These are phyloP conservation scores for Septoria petroselini DNA, from an alignment of 2,329 filamentous ascomycete species.

Conservation along the genomic window DNA sequence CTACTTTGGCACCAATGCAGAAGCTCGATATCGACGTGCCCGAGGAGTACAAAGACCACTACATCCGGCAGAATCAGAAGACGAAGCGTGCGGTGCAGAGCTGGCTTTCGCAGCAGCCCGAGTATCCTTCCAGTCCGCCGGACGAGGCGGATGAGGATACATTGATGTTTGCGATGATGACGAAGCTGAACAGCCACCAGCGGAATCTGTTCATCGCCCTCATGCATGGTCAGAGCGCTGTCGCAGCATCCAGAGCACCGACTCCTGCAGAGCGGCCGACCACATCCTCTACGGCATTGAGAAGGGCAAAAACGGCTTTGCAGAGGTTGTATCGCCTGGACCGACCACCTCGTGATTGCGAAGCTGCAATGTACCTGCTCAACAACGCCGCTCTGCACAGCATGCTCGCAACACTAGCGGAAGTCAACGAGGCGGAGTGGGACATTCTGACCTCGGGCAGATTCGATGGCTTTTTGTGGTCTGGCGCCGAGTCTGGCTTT, in stretches of 20 bases:
- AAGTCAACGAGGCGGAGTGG: slow-evolving; percentile 92
- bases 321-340: slow-evolving; percentile 79
- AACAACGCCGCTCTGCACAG: slow-evolving; percentile 80
- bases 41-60: slow-evolving; percentile 89
- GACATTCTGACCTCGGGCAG: slow-evolving; percentile 90
- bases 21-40: slow-evolving; percentile 92
- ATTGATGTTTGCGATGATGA: slow-evolving; percentile 86
- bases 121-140: slow-evolving; percentile 69
- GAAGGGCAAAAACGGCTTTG: slow-evolving; percentile 72
- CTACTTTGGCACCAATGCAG: slow-evolving; percentile 59
- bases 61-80: slow-evolving; percentile 86
- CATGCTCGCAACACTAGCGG: slow-evolving; percentile 78
- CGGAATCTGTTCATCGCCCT: slow-evolving; percentile 80
- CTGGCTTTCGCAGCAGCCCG: slow-evolving; percentile 80
- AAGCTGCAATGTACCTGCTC: slow-evolving; percentile 80
- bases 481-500: slow-evolving; percentile 67
- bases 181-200: slow-evolving; percentile 72
- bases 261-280: slow-evolving; percentile 53
- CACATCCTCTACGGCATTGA: slow-evolving; percentile 61
- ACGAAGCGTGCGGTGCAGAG: slow-evolving; percentile 86
- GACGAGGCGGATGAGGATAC: slow-evolving; percentile 94
- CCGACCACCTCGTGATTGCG: slow-evolving; percentile 74
- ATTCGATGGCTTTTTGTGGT: slow-evolving; percentile 94
- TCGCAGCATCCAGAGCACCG: slow-evolving; percentile 59
- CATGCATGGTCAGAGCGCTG: slow-evolving; percentile 57